Evolutionary conservation across 2,329 filamentous ascomycete species (phyloP).

Genomic region (Pestalotiopsis sp.): DNA sequence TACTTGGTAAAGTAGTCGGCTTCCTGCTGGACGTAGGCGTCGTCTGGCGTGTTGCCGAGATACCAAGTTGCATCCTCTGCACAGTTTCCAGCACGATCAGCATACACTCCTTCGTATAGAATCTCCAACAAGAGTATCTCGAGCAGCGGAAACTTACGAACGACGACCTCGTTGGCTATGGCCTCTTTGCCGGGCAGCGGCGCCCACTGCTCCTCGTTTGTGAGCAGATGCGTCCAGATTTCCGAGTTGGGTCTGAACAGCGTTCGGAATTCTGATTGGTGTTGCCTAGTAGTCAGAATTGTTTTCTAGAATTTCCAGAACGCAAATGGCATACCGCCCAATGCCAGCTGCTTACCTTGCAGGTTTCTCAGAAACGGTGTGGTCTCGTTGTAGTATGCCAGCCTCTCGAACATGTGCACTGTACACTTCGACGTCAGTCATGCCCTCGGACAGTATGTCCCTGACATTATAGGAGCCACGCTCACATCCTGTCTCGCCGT

Average conservation of each 20-base stretch:
- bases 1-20: constrained; percentile 70
- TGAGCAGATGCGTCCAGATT: constrained; percentile 65
- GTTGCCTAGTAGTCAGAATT: background rate
- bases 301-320: background rate
- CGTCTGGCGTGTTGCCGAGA: constrained; percentile 53
- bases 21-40: constrained; percentile 57
- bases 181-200: constrained; percentile 48
- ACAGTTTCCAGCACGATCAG: constrained; percentile 27
- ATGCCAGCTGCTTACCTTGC: constrained; percentile 33
- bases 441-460: background rate
- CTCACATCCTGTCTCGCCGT: constrained; percentile 57
- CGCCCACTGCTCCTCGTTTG: constrained; percentile 56
- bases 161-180: constrained; percentile 45
- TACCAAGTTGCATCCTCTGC: constrained; percentile 61
- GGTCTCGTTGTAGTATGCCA: constrained; percentile 60
- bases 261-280: constrained; percentile 53
- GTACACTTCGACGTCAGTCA: background rate
- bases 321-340: constrained; percentile 2
- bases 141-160: constrained; percentile 35
- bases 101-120: background rate
- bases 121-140: background rate
- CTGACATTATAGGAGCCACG: constrained; percentile 26
- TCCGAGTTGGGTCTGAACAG: constrained; percentile 61
- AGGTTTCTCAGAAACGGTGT: constrained; percentile 59
- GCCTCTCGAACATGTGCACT: constrained; percentile 59